Base-by-base conservation (phyloP, 148 eudicot genomes). In the Beta vulgaris region DNA sequence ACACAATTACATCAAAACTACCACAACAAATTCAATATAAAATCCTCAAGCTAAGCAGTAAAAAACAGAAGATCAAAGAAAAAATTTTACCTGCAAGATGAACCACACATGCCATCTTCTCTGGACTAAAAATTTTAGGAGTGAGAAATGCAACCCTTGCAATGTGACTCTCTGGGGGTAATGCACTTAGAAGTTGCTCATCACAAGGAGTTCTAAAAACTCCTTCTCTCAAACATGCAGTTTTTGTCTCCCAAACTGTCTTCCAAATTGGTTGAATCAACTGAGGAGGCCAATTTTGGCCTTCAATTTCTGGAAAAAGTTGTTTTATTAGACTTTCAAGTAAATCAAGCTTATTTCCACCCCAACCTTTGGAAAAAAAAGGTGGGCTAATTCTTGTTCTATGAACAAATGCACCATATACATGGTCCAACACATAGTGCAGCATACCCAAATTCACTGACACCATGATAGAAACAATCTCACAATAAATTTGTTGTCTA, bases 361-460 rank as follows among this genome's bases (percentile, higher is more conserved):
- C 97, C 98, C 98, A 94, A 7, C 97, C 98, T 80, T 85, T 84
- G 0, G 98, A 94, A 74, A 94, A 94, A 80, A 94, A 94, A 37
- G 86, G 98, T 43, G 98, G 89, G 83, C 89, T 88, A 58, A 92
- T 74, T 75, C 85, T 92, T 77, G 98, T 87, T 74, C 97, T 88
- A 68, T 95, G 97, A 46, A 95, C 73, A 80, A 90, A 87, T 85
- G 98, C 98, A 85, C 98, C 97, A 82, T 95, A 95, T 76, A 92
- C 89, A 86, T 92, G 97, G 77, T 95, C 98, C 81, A 95, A 74
- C 21, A 95, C 93, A 87, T 95, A 90, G 84, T 95, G 95, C 31
- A 95, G 80, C 87, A 89, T 87, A 36, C 98, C 97, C 61, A 92
- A 64, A 73, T 95, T 95, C 32, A 87, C 83, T 32, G 90, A 75